Evolutionary conservation across 2,329 filamentous ascomycete genomes (phyloP).

Genomic region (Monosporascus cannonballus): DNA sequence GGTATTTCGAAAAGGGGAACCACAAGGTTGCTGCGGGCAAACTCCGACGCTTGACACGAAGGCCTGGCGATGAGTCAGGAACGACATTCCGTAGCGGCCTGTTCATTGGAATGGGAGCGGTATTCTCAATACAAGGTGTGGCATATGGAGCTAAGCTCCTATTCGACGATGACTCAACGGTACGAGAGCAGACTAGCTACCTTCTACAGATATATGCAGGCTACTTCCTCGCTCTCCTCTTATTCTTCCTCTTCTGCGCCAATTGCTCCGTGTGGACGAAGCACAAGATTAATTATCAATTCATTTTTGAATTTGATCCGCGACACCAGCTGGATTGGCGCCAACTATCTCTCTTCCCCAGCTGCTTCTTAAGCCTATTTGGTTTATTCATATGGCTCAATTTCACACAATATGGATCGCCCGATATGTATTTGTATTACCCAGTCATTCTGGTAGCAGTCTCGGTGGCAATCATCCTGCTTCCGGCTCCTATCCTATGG

Average conservation of each 20-base stretch:
- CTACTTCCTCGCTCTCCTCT: slow-evolving; percentile 76
- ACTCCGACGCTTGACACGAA: slow-evolving; percentile 65
- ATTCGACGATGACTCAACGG: slow-evolving; percentile 37
- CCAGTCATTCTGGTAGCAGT: slow-evolving; percentile 73
- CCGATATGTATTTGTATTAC: slow-evolving; percentile 75
- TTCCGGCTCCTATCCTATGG: slow-evolving; percentile 70
- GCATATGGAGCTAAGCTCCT: slow-evolving; percentile 53
- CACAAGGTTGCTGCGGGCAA: slow-evolving; percentile 87
- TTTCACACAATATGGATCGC: slow-evolving; percentile 63
- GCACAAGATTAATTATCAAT: slow-evolving; percentile 89
- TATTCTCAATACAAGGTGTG: slow-evolving; percentile 61
- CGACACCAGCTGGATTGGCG: slow-evolving; percentile 85
- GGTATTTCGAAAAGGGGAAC: slow-evolving; percentile 91
- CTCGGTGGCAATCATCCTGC: slow-evolving; percentile 62
- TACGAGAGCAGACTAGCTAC: slow-evolving; percentile 55
- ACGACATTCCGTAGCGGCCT: slow-evolving; percentile 58
- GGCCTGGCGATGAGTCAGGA: slow-evolving; percentile 47
- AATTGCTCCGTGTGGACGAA: slow-evolving; percentile 77
- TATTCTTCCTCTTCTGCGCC: slow-evolving; percentile 79
- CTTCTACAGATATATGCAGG: slow-evolving; percentile 87
- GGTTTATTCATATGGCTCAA: slow-evolving; percentile 87
- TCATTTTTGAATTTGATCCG: slow-evolving; percentile 94
- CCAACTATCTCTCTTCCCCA: slow-evolving; percentile 78
- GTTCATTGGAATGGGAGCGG: slow-evolving; percentile 59
- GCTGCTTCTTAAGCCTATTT: slow-evolving; percentile 71